Evolutionary conservation across 176 grass and related monocot species (phyloP).

Genomic region (Juncus inflexus): DNA sequence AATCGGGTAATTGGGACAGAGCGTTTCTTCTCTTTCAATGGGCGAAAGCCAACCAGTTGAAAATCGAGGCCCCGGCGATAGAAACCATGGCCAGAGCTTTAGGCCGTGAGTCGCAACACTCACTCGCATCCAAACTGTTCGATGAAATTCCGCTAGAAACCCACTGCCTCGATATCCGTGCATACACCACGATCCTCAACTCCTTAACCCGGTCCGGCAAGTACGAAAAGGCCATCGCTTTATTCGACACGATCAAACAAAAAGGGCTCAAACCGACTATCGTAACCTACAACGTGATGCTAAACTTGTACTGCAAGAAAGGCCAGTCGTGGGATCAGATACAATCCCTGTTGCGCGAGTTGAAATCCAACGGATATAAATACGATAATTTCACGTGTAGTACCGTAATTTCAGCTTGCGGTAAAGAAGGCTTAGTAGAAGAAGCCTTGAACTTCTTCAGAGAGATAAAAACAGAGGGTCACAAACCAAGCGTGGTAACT

Average conservation of each 20-base stretch:
- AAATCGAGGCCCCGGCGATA: slow-evolving; percentile 35
- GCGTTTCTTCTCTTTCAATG: slow-evolving; percentile 56
- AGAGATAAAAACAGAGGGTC: slow-evolving; percentile 54
- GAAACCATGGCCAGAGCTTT: slow-evolving; percentile 63
- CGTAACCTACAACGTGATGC: slow-evolving; percentile 92
- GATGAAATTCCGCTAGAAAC: slow-evolving; percentile 52
- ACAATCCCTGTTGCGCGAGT: slow-evolving; percentile 54
- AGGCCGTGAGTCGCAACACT: slow-evolving; percentile 36
- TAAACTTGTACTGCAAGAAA: slow-evolving; percentile 77
- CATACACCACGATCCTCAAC: slow-evolving; percentile 79
- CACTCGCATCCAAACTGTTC: slow-evolving; percentile 53
- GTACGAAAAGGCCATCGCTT: slow-evolving; percentile 49
- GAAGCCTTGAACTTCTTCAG: slow-evolving; percentile 62
- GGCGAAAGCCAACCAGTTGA: slow-evolving; percentile 34
- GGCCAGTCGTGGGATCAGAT: slow-evolving; percentile 70
- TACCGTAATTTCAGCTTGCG: slow-evolving; percentile 66
- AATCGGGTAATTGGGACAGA: slow-evolving; percentile 59
- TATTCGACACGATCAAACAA: slow-evolving; percentile 52
- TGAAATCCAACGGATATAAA: slow-evolving; percentile 30
- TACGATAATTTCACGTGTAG: slow-evolving; percentile 85
- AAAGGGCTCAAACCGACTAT: slow-evolving; percentile 53
- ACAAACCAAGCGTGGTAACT: slow-evolving; percentile 50
- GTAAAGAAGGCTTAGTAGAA: slow-evolving; percentile 48
- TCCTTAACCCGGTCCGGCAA: slow-evolving; percentile 43
- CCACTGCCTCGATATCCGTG: slow-evolving; percentile 54